Evolutionary conservation across 2,329 filamentous ascomycete genomes (phyloP).

Genomic region (Xylaria sp.): DNA sequence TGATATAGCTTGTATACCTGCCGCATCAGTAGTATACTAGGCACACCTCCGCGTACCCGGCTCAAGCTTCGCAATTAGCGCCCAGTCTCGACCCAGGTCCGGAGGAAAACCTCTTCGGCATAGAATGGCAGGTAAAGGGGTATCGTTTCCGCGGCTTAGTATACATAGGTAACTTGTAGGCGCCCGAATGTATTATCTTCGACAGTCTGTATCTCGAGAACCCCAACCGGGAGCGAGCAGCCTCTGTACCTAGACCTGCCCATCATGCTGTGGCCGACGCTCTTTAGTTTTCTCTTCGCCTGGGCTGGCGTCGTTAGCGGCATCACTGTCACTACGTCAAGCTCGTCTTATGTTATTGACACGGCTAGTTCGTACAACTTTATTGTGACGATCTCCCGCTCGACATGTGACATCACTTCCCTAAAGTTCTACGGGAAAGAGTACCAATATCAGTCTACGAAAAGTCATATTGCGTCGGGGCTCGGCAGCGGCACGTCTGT

Average conservation of each 20-base stretch:
- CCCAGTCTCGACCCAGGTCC: conserved; percentile 21
- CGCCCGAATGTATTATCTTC: not conserved
- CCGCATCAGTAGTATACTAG: not conserved
- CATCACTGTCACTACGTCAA: conserved; percentile 36
- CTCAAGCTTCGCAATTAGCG: conserved; percentile 1
- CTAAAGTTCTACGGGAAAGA: conserved; percentile 56
- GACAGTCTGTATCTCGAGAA: conserved; percentile 12
- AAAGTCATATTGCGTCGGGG: conserved; percentile 59
- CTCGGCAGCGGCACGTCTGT: conserved; percentile 48
- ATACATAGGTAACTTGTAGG: conserved; percentile 23
- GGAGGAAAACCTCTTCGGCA: conserved; percentile 12
- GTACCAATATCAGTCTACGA: conserved; percentile 53
- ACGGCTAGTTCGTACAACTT: conserved; percentile 39
- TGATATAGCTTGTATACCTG: conserved; percentile 1
- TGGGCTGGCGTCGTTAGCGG: conserved; percentile 33
- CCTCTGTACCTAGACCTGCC: conserved; percentile 12
- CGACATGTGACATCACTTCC: conserved; percentile 60
- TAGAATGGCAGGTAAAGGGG: conserved; percentile 7
- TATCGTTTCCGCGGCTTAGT: not conserved
- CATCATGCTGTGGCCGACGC: conserved; percentile 28
- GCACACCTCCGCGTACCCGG: conserved; percentile 4
- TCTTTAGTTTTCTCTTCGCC: conserved; percentile 30
- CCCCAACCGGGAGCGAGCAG: not conserved
- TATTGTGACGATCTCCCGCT: conserved; percentile 36
- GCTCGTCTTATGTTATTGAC: conserved; percentile 36